Evolutionary conservation across 192 early-diverging fungal genomes (phyloP).

Genomic region (Linnemannia elongata): DNA sequence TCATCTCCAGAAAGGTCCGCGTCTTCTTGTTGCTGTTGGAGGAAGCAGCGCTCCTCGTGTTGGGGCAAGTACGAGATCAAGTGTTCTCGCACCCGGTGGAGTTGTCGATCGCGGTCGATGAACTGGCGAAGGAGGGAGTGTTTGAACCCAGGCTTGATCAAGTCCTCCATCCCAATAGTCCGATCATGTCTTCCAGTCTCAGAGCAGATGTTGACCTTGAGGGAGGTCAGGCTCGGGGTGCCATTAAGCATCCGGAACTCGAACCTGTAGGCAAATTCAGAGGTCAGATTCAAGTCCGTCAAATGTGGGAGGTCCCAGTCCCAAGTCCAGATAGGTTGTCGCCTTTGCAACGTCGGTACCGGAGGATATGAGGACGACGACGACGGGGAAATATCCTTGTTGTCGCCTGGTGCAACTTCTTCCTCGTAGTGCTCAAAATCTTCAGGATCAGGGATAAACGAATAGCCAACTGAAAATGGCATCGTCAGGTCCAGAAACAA

Average conservation of each 20-base stretch:
- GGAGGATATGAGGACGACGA: not conserved
- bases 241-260: not conserved
- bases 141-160: not conserved
- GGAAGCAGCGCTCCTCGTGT: too few relatives aligned
- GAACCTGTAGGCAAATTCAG: not conserved
- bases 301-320: not conserved
- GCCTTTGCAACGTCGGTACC: too few relatives aligned
- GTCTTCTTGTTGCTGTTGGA: too few relatives aligned
- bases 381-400: not conserved
- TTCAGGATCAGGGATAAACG: not conserved
- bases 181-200: not conserved
- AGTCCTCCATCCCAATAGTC: not conserved
- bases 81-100: too few relatives aligned
- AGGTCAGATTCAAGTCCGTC: not conserved
- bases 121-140: not conserved
- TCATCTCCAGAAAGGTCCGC: too few relatives aligned
- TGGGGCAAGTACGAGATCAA: too few relatives aligned
- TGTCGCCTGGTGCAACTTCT: too few relatives aligned
- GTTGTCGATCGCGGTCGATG: not conserved
- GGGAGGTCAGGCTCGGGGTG: not conserved
- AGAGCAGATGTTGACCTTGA: not conserved
- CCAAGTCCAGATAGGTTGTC: not conserved
- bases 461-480: not conserved
- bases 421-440: not conserved
- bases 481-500: rapidly evolving